Conservation (phyloP, 2,329 filamentous ascomycete species). For the Zasmidium angulare region DNA sequence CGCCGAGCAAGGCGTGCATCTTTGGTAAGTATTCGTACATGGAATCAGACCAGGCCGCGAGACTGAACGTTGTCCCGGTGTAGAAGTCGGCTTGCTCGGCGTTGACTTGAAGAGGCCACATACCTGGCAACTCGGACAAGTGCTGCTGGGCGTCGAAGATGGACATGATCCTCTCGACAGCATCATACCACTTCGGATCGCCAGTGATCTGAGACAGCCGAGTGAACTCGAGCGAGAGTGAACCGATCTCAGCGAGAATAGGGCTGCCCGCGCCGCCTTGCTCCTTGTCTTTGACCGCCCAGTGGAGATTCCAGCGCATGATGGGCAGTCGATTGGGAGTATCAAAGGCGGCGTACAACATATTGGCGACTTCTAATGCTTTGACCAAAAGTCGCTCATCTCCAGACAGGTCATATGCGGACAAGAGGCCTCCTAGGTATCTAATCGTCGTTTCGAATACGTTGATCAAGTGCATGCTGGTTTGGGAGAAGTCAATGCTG, state of each 20-base stretch:
- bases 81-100: constrained; percentile 36
- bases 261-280: constrained; percentile 36
- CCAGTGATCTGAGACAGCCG: constrained; percentile 64
- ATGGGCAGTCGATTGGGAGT: constrained; percentile 68
- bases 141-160: constrained; percentile 56
- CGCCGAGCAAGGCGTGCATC: constrained; percentile 30
- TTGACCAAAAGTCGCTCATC: constrained; percentile 58
- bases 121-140: constrained; percentile 57
- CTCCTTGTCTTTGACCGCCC: constrained; percentile 25
- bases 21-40: constrained; percentile 38
- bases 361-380: constrained; percentile 62
- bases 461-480: constrained; percentile 55
- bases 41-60: constrained; percentile 37
- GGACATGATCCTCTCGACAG: constrained; percentile 58
- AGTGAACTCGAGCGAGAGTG: constrained; percentile 62
- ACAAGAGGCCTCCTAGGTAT: constrained; percentile 67
- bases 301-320: constrained; percentile 57
- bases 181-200: constrained; percentile 62
- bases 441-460: constrained; percentile 72
- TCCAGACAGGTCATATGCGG: constrained; percentile 67
- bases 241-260: constrained; percentile 56
- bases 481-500: constrained; percentile 61
- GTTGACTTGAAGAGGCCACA: constrained; percentile 61
- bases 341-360: constrained; percentile 67
- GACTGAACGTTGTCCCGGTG: constrained; percentile 30